Base-by-base conservation (phyloP, 139 green algal genomes). In the Chlamydomonas schloesseri region DNA sequence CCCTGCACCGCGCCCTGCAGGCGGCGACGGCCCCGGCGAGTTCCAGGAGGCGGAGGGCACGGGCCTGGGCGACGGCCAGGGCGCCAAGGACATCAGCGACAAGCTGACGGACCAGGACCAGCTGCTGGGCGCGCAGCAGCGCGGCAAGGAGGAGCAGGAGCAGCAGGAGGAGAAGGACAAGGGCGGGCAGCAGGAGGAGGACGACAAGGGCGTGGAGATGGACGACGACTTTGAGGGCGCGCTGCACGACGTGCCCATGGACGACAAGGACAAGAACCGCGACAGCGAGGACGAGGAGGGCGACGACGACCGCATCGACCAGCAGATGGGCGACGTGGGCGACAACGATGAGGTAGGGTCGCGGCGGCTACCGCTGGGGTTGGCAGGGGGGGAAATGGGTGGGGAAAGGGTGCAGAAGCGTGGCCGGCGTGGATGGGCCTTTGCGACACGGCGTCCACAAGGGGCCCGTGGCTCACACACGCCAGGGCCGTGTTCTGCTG, bases 61-160 rank as follows among this genome's bases (percentile, higher is more conserved):
- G 33, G 97, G 97, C 14, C 92, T 99, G 91, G 97, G 96, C 17
- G 96, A 98, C 31, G 97, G 96, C 24, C 92, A 87, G 36, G 89
- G 89, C 33, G 76, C 71, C 28, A 97, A 95, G 90, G 98, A 99
- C 86, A 95, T 99, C 83, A 97, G 91, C 34, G 95, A 99, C 77
- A 87, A 99, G 94, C 96, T 99, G 37, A 28, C 85, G 50, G 72
- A 99, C 86, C 96, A 99, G 89, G 97, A 99, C 82, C 97, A 99
- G 93, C 90, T 99, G 84, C 84, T 99, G 83, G 97, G 97, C 0
- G 94, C 94, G 31, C 89, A 98, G 89, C 82, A 94, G 80, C 91
- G 94, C 81, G 94, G 91, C 62, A 53, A 90, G 74, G 80, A 96
- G 90, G 80, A 96, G 90, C 50, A 81, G 73, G 15, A 91, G 88